Percentiles rank a stretch among this genome's conserved stretches.
Evolutionary conservation across 768 basidiomycete genomes (phyloP).

Genomic region (Nevesoporus exiguus): DNA sequence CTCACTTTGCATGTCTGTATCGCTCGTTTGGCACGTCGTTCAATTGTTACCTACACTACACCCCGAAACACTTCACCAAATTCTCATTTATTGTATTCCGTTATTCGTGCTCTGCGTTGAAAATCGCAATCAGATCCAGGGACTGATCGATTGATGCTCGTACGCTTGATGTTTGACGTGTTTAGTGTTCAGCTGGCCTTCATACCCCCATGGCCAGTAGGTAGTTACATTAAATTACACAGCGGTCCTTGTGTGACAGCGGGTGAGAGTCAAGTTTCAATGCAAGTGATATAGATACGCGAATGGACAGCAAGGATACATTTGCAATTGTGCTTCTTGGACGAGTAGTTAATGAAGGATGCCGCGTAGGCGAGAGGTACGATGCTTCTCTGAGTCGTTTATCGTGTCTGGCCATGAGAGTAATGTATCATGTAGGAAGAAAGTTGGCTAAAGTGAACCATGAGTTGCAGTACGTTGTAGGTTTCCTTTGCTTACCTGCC

Average conservation of each 20-base stretch:
- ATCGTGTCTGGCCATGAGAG: conserved; percentile 2
- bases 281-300: conserved; percentile 32
- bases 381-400: conserved; percentile 1
- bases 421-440: conserved; percentile 49
- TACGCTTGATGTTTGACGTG: neutral
- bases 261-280: conserved; percentile 20
- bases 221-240: conserved; percentile 33
- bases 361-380: conserved; percentile 11
- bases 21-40: conserved; percentile 4
- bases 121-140: conserved; percentile 13
- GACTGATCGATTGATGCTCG: neutral
- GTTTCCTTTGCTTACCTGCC: conserved; percentile 52
- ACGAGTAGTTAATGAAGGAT: conserved; percentile 7
- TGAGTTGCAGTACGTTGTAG: conserved; percentile 4
- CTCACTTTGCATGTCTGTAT: conserved; percentile 17
- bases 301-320: conserved; percentile 27
- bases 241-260: conserved; percentile 12
- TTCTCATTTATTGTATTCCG: conserved; percentile 27
- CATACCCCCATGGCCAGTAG: conserved; percentile 2
- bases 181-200: neutral
- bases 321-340: conserved; percentile 18
- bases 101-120: conserved; percentile 8
- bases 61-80: conserved; percentile 5
- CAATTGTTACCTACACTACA: conserved; percentile 13
- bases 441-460: conserved; percentile 46